These are phyloP conservation scores for Coemansia reversa DNA, from an alignment of 192 early-diverging fungal species.

Conservation along the genomic window DNA sequence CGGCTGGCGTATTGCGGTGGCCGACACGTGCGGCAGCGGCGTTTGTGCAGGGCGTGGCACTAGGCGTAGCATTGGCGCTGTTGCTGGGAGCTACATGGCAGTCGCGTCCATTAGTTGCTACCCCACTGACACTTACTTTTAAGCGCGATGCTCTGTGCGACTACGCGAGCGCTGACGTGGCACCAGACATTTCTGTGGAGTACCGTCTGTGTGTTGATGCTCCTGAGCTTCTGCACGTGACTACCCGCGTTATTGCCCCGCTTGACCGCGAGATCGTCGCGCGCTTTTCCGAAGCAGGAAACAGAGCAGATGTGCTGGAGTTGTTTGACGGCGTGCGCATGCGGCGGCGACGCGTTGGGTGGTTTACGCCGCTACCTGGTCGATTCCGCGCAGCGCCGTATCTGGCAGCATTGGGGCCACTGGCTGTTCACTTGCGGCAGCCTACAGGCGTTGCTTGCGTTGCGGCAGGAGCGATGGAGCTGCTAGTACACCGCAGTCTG, in stretches of 20 bases:
- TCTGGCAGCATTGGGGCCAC: slow-evolving; percentile 23
- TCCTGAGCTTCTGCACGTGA: slow-evolving; percentile 18
- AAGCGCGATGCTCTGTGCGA: slow-evolving; percentile 29
- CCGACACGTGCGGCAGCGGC: neutral
- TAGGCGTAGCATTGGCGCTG: slow-evolving; percentile 14
- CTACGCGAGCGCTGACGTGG: slow-evolving; percentile 14
- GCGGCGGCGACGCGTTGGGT: slow-evolving; percentile 13
- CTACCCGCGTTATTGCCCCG: slow-evolving; percentile 4
- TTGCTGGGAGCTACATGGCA: slow-evolving; percentile 26
- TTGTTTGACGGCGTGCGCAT: slow-evolving; percentile 35
- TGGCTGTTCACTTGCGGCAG: slow-evolving; percentile 37
- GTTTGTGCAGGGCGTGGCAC: slow-evolving; percentile 11
- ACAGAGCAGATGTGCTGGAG: slow-evolving; percentile 13
- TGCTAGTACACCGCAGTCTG: slow-evolving; percentile 44
- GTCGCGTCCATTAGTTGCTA: slow-evolving; percentile 19
- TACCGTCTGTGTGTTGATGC: slow-evolving; percentile 32
- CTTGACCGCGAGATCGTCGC: slow-evolving; percentile 40
- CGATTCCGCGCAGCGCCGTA: slow-evolving; percentile 38
- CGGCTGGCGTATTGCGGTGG: slow-evolving; percentile 21
- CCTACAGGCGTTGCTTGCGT: slow-evolving; percentile 38
- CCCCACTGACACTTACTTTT: neutral
- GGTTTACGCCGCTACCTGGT: slow-evolving; percentile 44
- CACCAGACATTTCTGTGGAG: slow-evolving; percentile 4
- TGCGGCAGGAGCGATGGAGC: slow-evolving; percentile 17
- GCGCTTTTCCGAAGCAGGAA: slow-evolving; percentile 12